Percentiles rank a stretch among this genome's conserved stretches.
phyloP scores from a whole-genome alignment of 331 rosid species.

The Arachis monticola region DNA sequence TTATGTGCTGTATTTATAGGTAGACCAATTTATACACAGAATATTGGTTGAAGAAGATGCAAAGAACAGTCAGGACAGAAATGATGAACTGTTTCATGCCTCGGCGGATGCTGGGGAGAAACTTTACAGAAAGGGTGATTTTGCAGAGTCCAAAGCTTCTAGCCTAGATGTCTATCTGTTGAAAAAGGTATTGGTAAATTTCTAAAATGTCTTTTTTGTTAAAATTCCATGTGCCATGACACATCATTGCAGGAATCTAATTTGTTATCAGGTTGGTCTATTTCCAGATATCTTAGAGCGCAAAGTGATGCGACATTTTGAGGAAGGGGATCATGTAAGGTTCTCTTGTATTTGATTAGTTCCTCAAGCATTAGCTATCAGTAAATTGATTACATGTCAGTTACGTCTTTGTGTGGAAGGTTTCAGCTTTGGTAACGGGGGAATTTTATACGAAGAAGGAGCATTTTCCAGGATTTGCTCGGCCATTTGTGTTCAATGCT shows the following conservation, averaged over 20 bases:
- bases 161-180: constrained; percentile 72
- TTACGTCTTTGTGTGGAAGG: constrained; percentile 52
- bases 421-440: constrained; percentile 91
- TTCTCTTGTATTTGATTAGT: constrained; percentile 29
- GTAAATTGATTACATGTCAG: constrained; percentile 32
- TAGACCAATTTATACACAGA: constrained; percentile 87
- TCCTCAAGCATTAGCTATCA: constrained; percentile 18
- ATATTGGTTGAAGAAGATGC: constrained; percentile 91
- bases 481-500: constrained; percentile 92
- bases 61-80: constrained; percentile 53
- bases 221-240: neutral
- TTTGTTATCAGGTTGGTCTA: constrained; percentile 79
- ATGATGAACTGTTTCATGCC: constrained; percentile 61
- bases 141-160: constrained; percentile 66
- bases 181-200: constrained; percentile 57
- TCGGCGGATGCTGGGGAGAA: constrained; percentile 82
- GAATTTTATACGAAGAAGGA: constrained; percentile 91
- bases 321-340: constrained; percentile 90
- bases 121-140: constrained; percentile 80
- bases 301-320: constrained; percentile 80
- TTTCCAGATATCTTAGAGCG: constrained; percentile 96
- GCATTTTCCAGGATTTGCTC: constrained; percentile 95
- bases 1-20: constrained; percentile 51
- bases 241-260: constrained; percentile 39
- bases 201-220: constrained; percentile 15